These are phyloP conservation scores for Endocladia muricata DNA, from an alignment of 31 red algal species.

Conservation along the genomic window DNA sequence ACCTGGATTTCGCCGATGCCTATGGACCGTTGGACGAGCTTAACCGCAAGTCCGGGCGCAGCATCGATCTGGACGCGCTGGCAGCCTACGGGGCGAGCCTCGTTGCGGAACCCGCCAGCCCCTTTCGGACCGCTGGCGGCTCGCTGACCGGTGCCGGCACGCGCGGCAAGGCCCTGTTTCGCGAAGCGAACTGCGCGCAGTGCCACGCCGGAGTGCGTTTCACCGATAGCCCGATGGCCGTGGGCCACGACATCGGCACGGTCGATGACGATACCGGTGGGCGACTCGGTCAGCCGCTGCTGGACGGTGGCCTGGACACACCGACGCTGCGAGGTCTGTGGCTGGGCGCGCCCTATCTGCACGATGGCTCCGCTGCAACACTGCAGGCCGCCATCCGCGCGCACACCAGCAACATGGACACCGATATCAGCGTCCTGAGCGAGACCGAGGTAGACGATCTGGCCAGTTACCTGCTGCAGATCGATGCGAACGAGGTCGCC, in stretches of 20 bases:
- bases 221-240: neutral
- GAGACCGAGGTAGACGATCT: too few relatives aligned
- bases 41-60: neutral
- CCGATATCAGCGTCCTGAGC: too few relatives aligned
- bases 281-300: neutral
- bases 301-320: conserved; percentile 1
- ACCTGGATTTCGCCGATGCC: neutral
- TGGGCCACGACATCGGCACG: neutral
- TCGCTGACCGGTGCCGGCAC: neutral
- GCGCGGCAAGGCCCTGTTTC: neutral
- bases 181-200: neutral
- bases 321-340: neutral
- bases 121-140: neutral
- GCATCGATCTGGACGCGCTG: neutral
- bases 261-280: neutral
- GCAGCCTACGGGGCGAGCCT: neutral
- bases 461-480: too few relatives aligned
- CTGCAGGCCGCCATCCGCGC: too few relatives aligned
- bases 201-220: neutral
- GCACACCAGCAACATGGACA: too few relatives aligned
- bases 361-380: too few relatives aligned
- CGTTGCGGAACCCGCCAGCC: neutral
- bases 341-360: neutral
- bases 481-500: too few relatives aligned
- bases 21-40: neutral